A percentile compares a stretch with the other conserved stretches of the same genome.
Conservation (phyloP, 306 rosid species). For the Cercis canadensis region DNA sequence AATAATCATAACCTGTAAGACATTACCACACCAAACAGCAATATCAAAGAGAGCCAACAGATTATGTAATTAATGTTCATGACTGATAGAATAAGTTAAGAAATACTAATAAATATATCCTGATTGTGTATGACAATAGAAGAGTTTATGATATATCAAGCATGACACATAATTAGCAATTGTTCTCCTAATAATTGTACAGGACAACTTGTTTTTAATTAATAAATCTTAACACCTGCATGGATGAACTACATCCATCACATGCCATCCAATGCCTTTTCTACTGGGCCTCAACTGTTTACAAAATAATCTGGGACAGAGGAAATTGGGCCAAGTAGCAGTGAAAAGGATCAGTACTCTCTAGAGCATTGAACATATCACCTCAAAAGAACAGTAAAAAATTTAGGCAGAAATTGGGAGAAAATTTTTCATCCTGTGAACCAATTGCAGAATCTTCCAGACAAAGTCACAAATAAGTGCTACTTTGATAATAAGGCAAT, state of each 20-base stretch:
- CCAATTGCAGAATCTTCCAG: conserved; percentile 7
- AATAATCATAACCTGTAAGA: conserved; percentile 12
- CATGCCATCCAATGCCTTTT: no score
- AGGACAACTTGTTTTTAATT: neutral
- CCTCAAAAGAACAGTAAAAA: neutral
- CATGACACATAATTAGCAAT: neutral
- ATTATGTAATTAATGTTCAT: neutral
- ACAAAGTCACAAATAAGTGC: neutral
- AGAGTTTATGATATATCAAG: neutral
- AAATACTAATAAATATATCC: neutral
- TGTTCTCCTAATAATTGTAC: neutral
- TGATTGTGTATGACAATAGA: conserved; percentile 6
- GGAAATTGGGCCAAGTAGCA: neutral
- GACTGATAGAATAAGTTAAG: neutral
- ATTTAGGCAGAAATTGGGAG: neutral
- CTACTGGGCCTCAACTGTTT: no score
- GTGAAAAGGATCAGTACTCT: neutral
- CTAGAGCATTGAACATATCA: neutral
- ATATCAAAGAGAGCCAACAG: neutral
- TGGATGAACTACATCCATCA: conserved; percentile 4
- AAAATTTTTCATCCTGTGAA: neutral
- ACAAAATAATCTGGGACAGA: neutral
- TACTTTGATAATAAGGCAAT: conserved; percentile 2
- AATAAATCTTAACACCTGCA: neutral
- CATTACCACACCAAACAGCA: conserved; percentile 16